Evolutionary conservation across 495 filamentous ascomycete species (phyloP), one percentile per base, ranked within the genome.

Genomic region (Penicillium pancosmium): DNA sequence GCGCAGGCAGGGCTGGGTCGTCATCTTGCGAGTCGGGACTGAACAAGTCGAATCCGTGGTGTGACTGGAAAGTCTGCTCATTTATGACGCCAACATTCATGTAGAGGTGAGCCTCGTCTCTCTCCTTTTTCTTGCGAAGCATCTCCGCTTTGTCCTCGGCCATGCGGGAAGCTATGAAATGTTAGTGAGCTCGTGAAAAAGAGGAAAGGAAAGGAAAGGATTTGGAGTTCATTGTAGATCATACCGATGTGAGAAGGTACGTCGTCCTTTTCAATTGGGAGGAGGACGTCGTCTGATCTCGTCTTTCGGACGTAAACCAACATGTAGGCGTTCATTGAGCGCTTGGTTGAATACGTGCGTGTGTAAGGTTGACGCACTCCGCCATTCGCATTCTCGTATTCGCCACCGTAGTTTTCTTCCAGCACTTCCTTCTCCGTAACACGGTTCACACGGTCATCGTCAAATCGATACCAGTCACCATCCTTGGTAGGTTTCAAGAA

Each of bases 361-460:
- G 87, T 87, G 63, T 88, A 88, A 6, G 84, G 87, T 62, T 88
- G 89, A 59, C 86, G 81, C 49, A 86, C 80, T 40, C 78, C 71
- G 12, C 88, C 88, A 60, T 89, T 88, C 13, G 78, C 69, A 50
- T 80, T 73, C 50, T 82, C 82, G 68, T 91, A 95, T 62, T 94
- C 91, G 35, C 95, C 94, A 44, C 94, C 94, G 73, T 90, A 99
- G 72, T 98, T 99, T 43, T 99, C 94, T 68, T 98, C 93, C 25
- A 97, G 75, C 4, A 93, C 92, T 71, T 99, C 94, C 56, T 90
- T 88, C 71, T 90, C 88, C 5, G 92, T 96, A 19, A 92, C 93
- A 60, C 89, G 90, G 34, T 92, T 98, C 38, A 99, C 94, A 50
- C 92, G 86, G 68, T 99, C 94, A 61, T 99, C 94, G 65, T 99